A percentile compares a stretch with the other conserved stretches of the same genome.
These are phyloP conservation scores for Rhododendron ferrugineum DNA, from an alignment of 148 eudicot species.

Conservation along the genomic window DNA sequence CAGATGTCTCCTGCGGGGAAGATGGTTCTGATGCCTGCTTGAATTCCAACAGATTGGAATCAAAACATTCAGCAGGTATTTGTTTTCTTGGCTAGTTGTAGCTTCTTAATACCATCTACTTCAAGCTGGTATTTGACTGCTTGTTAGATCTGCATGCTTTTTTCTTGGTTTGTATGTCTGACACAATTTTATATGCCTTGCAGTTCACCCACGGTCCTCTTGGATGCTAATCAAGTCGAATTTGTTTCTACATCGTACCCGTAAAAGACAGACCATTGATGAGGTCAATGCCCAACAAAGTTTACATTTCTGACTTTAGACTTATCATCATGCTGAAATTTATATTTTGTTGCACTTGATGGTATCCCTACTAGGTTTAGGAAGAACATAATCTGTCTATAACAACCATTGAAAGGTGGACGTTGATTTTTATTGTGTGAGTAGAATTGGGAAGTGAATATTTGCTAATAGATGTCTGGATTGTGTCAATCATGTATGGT, in stretches of 20 bases:
- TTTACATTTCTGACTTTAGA: background rate
- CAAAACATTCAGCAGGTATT: constrained; percentile 46
- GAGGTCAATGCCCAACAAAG: constrained; percentile 46
- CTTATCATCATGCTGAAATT: background rate
- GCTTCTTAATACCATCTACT: constrained; percentile 1
- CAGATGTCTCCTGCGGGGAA: constrained; percentile 70
- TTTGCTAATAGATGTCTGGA: background rate
- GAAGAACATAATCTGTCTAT: background rate
- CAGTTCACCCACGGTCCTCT: constrained; percentile 57
- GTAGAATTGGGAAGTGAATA: background rate
- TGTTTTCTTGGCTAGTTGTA: constrained; percentile 12
- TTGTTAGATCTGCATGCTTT: constrained; percentile 4
- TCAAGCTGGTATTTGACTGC: constrained; percentile 2
- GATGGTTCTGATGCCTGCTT: constrained; percentile 40
- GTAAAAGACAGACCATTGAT: constrained; percentile 75
- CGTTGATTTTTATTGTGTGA: background rate
- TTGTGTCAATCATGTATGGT: background rate
- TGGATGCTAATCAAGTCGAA: constrained; percentile 81
- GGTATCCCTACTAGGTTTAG: background rate
- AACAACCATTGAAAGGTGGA: background rate
- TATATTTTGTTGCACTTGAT: constrained; percentile 4
- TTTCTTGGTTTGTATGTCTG: background rate
- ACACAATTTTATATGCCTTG: constrained; percentile 8
- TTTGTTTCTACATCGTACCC: constrained; percentile 79
- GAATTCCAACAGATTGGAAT: constrained; percentile 33